These are phyloP conservation scores for Fusarium illudens DNA, from an alignment of 2,329 filamentous ascomycete genomes.

Conservation along the genomic window DNA sequence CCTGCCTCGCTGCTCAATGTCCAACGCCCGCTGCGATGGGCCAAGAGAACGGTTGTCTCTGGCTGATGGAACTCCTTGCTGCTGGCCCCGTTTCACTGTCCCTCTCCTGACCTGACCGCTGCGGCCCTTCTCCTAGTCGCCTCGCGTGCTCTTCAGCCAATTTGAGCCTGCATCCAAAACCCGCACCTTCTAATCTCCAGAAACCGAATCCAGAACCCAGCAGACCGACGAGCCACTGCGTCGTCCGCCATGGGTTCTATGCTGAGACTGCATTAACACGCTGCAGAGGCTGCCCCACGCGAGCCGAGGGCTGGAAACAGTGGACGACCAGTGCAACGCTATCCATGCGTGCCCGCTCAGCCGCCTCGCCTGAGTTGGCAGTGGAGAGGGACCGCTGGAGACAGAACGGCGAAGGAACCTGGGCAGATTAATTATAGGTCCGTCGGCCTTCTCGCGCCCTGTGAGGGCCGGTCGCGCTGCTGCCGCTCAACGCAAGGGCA, in stretches of 20 bases:
- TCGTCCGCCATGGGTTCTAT: constrained; percentile 1
- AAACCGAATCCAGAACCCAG: constrained; percentile 21
- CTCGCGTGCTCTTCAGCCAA: constrained; percentile 34
- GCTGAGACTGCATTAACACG: constrained; percentile 5
- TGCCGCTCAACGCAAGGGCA: constrained; percentile 20
- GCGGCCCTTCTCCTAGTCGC: background rate
- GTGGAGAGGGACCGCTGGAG: constrained; percentile 17
- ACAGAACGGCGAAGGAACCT: constrained; percentile 21
- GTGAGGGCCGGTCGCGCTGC: constrained; percentile 7
- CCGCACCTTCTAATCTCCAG: constrained; percentile 1
- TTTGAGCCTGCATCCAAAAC: constrained; percentile 19
- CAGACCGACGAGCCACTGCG: constrained; percentile 19
- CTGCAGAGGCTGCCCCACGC: constrained; percentile 23
- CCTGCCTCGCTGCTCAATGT: constrained; percentile 8
- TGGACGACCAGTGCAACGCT: constrained; percentile 14
- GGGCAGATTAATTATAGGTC: constrained; percentile 39
- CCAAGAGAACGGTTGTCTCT: background rate
- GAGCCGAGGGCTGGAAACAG: constrained; percentile 16
- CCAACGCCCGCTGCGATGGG: background rate
- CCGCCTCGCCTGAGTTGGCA: constrained; percentile 29
- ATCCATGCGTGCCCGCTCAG: constrained; percentile 26
- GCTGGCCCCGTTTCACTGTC: constrained; percentile 11
- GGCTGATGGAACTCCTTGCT: constrained; percentile 18
- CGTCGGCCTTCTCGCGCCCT: constrained; percentile 16
- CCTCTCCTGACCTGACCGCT: constrained; percentile 1